These are phyloP conservation scores for Populus hybrid DNA, from an alignment of 441 rosid genomes.

Conservation along the genomic window DNA sequence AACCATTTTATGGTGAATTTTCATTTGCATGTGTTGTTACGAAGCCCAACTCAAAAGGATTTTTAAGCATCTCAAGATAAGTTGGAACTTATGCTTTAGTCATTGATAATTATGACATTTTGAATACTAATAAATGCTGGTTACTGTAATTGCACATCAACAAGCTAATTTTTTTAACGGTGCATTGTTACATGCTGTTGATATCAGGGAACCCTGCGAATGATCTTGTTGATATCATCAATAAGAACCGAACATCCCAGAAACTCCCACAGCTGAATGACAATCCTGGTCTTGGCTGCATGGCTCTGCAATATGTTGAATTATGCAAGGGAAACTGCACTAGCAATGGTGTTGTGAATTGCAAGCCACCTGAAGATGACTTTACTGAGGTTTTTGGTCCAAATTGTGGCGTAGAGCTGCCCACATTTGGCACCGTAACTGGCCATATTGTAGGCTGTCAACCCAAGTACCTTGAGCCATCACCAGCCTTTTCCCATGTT, in stretches of 20 bases:
- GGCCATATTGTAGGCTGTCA: constrained; percentile 77
- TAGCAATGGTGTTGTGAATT: constrained; percentile 42
- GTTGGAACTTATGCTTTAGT: neutral
- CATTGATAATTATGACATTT: neutral
- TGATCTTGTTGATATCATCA: constrained; percentile 66
- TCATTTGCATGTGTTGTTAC: neutral
- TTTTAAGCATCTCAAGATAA: neutral
- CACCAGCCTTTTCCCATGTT: constrained; percentile 53
- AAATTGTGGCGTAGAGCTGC: constrained; percentile 79
- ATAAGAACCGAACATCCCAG: constrained; percentile 57
- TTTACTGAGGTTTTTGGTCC: constrained; percentile 80
- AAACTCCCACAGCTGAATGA: constrained; percentile 52
- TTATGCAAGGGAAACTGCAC: constrained; percentile 72
- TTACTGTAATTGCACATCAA: neutral
- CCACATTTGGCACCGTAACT: constrained; percentile 63
- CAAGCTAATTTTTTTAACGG: neutral
- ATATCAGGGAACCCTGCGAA: constrained; percentile 72
- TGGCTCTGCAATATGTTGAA: constrained; percentile 74
- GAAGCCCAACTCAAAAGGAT: neutral
- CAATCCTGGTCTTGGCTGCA: constrained; percentile 92
- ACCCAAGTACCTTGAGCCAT: constrained; percentile 52
- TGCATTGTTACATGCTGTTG: constrained; percentile 7
- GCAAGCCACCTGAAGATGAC: constrained; percentile 68
- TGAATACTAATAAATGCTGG: neutral
- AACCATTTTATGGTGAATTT: neutral